These are phyloP conservation scores for Mycothermus thermophilus DNA, from an alignment of 495 filamentous ascomycete genomes.

Conservation along the genomic window DNA sequence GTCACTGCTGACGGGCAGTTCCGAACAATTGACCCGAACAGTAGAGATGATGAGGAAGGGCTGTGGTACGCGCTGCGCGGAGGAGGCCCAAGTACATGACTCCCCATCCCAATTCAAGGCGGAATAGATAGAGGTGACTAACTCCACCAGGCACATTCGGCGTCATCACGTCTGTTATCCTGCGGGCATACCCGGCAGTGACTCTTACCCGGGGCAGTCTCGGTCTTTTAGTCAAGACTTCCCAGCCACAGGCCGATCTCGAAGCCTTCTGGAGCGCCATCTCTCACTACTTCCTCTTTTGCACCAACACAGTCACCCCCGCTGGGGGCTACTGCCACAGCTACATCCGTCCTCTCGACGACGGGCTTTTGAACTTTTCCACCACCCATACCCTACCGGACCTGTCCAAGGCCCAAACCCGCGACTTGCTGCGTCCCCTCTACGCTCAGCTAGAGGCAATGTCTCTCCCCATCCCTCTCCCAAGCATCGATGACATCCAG, in stretches of 20 bases:
- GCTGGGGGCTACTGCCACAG: slow-evolving; percentile 33
- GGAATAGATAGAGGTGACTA: neutral
- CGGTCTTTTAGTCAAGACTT: slow-evolving; percentile 2
- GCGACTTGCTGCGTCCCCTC: slow-evolving; percentile 32
- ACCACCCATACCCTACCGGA: slow-evolving; percentile 19
- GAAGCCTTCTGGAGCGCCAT: slow-evolving; percentile 41
- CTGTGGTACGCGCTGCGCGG: slow-evolving; percentile 51
- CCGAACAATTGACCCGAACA: slow-evolving; percentile 34
- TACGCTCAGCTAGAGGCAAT: slow-evolving; percentile 23
- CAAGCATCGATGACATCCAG: no score
- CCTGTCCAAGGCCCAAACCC: slow-evolving; percentile 15
- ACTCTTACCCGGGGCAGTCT: slow-evolving; percentile 10
- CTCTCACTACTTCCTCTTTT: slow-evolving; percentile 26
- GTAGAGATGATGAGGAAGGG: slow-evolving; percentile 41
- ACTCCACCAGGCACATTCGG: slow-evolving; percentile 32
- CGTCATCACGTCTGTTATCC: slow-evolving; percentile 36
- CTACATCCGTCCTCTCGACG: slow-evolving; percentile 23
- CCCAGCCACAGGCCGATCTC: slow-evolving; percentile 10
- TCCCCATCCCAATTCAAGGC: neutral
- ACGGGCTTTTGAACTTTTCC: slow-evolving; percentile 23
- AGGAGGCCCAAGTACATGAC: slow-evolving; percentile 36
- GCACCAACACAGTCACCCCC: slow-evolving; percentile 20
- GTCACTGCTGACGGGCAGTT: slow-evolving; percentile 43
- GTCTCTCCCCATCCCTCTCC: slow-evolving; percentile 20
- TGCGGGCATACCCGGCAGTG: slow-evolving; percentile 27